These are phyloP conservation scores for Phytophthora crassamura DNA, from an alignment of 352 stramenopile species.

Conservation along the genomic window DNA sequence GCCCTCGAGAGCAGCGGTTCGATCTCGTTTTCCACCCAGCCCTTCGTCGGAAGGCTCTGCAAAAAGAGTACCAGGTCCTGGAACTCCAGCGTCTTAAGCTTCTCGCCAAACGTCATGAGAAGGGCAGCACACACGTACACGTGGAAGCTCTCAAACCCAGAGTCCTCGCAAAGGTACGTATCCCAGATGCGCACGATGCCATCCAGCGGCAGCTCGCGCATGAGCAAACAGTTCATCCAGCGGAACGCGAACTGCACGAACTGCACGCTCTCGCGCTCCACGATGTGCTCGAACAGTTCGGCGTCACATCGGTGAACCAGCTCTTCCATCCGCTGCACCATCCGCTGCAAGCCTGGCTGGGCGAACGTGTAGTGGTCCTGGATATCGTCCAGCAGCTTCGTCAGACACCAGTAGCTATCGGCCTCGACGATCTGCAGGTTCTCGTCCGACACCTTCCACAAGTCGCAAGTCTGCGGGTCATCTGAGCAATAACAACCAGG, in stretches of 20 bases:
- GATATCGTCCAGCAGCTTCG: slow-evolving; percentile 98
- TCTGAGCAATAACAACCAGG: slow-evolving; percentile 42
- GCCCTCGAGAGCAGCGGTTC: slow-evolving; percentile 98
- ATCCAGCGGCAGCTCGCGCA: slow-evolving; percentile 96
- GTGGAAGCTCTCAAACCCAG: slow-evolving; percentile 99
- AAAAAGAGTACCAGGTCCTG: slow-evolving; percentile 97
- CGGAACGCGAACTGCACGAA: slow-evolving; percentile 99
- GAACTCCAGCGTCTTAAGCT: slow-evolving; percentile 97
- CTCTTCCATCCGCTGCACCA: slow-evolving; percentile 98
- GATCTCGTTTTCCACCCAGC: slow-evolving; percentile 98
- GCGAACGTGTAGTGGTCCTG: slow-evolving; percentile 99
- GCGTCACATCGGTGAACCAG: slow-evolving; percentile 96
- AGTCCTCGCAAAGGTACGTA: slow-evolving; percentile 98
- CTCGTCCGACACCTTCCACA: slow-evolving; percentile 68
- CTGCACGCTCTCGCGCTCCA: slow-evolving; percentile 94
- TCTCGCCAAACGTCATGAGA: slow-evolving; percentile 96
- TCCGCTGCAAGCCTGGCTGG: slow-evolving; percentile 98
- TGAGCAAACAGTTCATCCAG: slow-evolving; percentile 99
- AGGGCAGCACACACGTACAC: slow-evolving; percentile 99
- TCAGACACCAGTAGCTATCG: slow-evolving; percentile 99
- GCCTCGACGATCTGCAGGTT: slow-evolving; percentile 93
- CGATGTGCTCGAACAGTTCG: slow-evolving; percentile 94
- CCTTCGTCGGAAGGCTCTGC: slow-evolving; percentile 96
- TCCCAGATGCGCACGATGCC: slow-evolving; percentile 99
- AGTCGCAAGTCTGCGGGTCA: slow-evolving; percentile 77